A percentile compares a stretch with the other conserved stretches of the same genome.
Evolutionary conservation across 139 green algal genomes (phyloP).

Genomic region (Tetraselmis striata): DNA sequence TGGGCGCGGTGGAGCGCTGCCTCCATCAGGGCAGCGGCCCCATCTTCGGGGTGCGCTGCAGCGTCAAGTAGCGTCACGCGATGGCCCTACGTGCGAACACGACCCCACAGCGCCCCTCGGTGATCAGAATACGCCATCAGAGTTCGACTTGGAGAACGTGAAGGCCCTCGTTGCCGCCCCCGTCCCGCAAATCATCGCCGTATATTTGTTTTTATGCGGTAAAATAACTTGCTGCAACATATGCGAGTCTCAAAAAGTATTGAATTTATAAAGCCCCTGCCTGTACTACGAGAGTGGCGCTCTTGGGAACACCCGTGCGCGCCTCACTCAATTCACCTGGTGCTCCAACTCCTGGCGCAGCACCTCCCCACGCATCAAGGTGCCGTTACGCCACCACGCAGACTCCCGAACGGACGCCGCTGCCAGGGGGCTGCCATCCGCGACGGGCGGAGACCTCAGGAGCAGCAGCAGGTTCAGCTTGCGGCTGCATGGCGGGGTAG

Average conservation of each 20-base stretch:
- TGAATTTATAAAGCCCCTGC: not conserved
- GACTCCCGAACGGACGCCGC: not conserved
- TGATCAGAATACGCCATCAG: too few species aligned
- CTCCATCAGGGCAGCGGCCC: not conserved
- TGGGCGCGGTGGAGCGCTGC: not conserved
- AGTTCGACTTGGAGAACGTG: not conserved
- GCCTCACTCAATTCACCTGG: not conserved
- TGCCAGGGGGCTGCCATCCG: not conserved
- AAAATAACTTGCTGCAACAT: too few species aligned
- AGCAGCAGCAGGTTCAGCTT: not conserved
- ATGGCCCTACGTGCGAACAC: not conserved
- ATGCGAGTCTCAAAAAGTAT: too few species aligned
- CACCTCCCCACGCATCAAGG: not conserved
- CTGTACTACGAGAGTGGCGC: not conserved
- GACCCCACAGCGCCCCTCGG: too few species aligned
- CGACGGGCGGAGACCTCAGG: not conserved
- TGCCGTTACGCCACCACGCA: not conserved
- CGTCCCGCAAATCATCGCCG: too few species aligned
- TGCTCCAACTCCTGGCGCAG: not conserved
- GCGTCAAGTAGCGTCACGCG: not conserved
- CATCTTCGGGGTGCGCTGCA: not conserved
- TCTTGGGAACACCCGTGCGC: not conserved
- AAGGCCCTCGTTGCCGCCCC: not conserved
- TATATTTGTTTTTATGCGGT: not conserved
- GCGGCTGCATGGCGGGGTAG: too few species aligned